phyloP scores from a whole-genome alignment of 345 rosid genomes.

The Citrus hindsii region DNA sequence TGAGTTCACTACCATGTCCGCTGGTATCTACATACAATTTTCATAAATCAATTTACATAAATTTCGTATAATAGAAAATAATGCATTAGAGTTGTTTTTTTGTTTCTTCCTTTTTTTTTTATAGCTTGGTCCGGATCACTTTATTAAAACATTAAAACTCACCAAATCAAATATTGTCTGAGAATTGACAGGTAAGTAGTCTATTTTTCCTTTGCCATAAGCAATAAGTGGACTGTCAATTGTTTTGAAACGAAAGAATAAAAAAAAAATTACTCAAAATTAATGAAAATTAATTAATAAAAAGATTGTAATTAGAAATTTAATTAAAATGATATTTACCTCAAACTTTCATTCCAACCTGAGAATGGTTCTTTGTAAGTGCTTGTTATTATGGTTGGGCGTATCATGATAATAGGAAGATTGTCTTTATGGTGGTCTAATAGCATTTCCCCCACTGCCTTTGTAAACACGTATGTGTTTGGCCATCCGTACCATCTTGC shows the following conservation, averaged over 20 bases:
- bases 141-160: background rate
- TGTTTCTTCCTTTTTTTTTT: no score
- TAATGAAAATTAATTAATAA: background rate
- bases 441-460: conserved; percentile 88
- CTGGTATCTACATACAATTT: conserved; percentile 12
- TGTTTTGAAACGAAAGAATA: background rate
- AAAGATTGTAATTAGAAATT: no score
- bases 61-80: no score
- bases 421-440: conserved; percentile 36
- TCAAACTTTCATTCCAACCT: conserved; percentile 77
- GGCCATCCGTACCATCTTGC: conserved; percentile 79
- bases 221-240: conserved; percentile 6
- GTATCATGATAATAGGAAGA: conserved; percentile 49
- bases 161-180: conserved; percentile 43
- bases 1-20: conserved; percentile 18
- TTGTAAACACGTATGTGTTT: conserved; percentile 55
- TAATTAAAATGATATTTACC: conserved; percentile 24
- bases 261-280: background rate
- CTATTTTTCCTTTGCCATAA: conserved; percentile 49
- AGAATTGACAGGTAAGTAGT: conserved; percentile 35
- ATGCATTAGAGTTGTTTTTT: no score
- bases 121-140: no score
- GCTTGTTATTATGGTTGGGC: conserved; percentile 70
- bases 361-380: conserved; percentile 75
- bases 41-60: no score